phyloP scores from a whole-genome alignment of 1,139 yeast species.

The Tardiomyces blankii region DNA sequence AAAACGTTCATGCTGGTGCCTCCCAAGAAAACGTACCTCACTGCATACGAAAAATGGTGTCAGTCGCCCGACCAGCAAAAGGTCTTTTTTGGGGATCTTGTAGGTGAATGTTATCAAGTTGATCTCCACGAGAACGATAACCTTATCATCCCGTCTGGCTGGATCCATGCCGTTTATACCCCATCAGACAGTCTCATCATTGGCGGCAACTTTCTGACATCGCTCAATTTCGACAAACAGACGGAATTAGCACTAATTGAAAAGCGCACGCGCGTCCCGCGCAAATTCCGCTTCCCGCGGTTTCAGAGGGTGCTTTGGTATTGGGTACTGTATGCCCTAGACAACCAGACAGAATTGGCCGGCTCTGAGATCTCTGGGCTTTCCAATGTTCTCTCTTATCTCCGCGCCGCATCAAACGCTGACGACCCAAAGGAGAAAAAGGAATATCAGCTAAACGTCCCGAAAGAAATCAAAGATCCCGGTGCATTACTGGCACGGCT shows the following conservation, averaged over 20 bases:
- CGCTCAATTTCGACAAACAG: conserved; percentile 52
- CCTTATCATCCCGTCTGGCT: conserved; percentile 78
- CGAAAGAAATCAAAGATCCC: neutral
- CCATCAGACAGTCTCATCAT: conserved; percentile 72
- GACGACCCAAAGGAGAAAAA: neutral
- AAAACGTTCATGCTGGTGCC: conserved; percentile 73
- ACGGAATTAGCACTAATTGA: conserved; percentile 53
- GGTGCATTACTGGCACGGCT: neutral
- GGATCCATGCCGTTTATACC: conserved; percentile 88
- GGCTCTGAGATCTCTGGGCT: neutral
- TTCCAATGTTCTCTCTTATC: neutral
- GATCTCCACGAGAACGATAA: conserved; percentile 60
- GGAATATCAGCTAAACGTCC: neutral
- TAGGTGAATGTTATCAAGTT: conserved; percentile 46
- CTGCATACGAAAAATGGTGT: conserved; percentile 65
- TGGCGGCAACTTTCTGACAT: conserved; percentile 78
- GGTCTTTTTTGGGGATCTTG: conserved; percentile 55
- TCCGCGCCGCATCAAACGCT: neutral
- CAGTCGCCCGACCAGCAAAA: conserved; percentile 48
- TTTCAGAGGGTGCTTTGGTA: conserved; percentile 66
- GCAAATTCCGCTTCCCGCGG: conserved; percentile 66
- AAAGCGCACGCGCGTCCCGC: conserved; percentile 57
- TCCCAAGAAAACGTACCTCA: conserved; percentile 54
- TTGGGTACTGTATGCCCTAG: neutral
- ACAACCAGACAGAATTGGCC: neutral